Evolutionary conservation across 1,284 basidiomycete species (phyloP), one percentile per base, ranked within the genome.

Genomic region (Grifola frondosa): DNA sequence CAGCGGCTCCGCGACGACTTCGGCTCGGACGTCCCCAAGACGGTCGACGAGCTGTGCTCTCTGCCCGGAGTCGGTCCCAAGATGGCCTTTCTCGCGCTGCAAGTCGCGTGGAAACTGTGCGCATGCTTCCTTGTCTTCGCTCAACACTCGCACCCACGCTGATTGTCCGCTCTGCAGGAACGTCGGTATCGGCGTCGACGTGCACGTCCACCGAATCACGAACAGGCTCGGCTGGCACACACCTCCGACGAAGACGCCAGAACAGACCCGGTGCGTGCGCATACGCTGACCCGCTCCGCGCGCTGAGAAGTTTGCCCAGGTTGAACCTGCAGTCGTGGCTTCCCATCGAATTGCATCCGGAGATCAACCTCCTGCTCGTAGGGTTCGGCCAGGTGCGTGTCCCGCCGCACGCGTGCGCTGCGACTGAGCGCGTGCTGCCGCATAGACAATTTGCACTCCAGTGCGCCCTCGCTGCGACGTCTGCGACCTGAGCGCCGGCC

Each of bases 171-270:
- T 10, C 4, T 44, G 15, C 54, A 91, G 91, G 34, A 95, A 97
- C 56, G 74, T 80, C n/a, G 96, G 95, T 0, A 97, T 99, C 28
- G 96, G 96, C 0, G 95, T 98, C 0, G 96, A 98, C 57, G 88
- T 92, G 0, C 94, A 99, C 59, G 96, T 99, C 1, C 94, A 98
- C 56, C 75, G 96, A 1, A 95, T 98, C 44, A 92, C 93, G 11
- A 96, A 97, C 57, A 76, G 94, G 15, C 67, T 98, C 0, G 84
- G 88, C 17, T 98, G 96, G 96, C 92, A 97, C 64, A 79, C 80
- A 41, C 81, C 78, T 3, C 80, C 81, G 5, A 96, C 93, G 0
- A 91, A 85, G 55, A 88, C 75, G 2, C 89, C 96, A 0, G 95
- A 98, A 63, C 80, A 90, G 58, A 97, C 96, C 0, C 72, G 91